A percentile compares a stretch with the other conserved stretches of the same genome.
Conservation (phyloP, 163 green algal species). For the Chloromonas sp. region DNA sequence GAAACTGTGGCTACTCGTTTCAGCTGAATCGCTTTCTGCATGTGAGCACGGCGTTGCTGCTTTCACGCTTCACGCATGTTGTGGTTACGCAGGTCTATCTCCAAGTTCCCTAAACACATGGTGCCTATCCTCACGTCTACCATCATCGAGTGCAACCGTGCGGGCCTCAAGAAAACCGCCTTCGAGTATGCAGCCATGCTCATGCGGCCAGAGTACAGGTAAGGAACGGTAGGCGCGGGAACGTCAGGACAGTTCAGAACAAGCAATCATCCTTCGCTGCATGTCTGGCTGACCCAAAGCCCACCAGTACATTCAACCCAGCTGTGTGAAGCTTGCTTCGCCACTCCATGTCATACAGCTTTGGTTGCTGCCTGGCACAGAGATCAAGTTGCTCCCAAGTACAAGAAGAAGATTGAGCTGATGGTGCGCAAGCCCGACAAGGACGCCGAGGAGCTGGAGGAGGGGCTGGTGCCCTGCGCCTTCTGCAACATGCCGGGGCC, state of each 20-base stretch:
- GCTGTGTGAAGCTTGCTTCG: no score
- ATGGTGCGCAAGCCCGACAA: conserved; percentile 65
- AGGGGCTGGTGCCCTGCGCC: conserved; percentile 46
- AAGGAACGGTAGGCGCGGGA: not conserved
- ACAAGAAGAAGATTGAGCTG: conserved; percentile 77
- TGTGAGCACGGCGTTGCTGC: no score
- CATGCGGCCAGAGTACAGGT: conserved; percentile 69
- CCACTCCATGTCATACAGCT: no score
- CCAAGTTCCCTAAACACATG: conserved; percentile 63
- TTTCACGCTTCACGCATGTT: no score
- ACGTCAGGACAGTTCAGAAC: no score
- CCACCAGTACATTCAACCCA: no score
- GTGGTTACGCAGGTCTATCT: conserved; percentile 9
- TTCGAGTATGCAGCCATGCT: conserved; percentile 73
- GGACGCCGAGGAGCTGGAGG: conserved; percentile 44
- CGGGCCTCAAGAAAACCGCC: conserved; percentile 62
- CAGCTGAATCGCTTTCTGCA: no score
- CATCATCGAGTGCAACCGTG: conserved; percentile 81
- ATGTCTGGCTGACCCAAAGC: no score
- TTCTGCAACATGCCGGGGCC: conserved; percentile 55
- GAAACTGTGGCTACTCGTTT: not conserved
- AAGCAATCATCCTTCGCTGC: no score
- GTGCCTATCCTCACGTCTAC: conserved; percentile 84
- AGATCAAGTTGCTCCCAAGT: conserved; percentile 50
- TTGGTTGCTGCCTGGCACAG: conserved; percentile 8